Base-by-base conservation (phyloP, 2,329 filamentous ascomycete species). In the Elsinoe arachidis region DNA sequence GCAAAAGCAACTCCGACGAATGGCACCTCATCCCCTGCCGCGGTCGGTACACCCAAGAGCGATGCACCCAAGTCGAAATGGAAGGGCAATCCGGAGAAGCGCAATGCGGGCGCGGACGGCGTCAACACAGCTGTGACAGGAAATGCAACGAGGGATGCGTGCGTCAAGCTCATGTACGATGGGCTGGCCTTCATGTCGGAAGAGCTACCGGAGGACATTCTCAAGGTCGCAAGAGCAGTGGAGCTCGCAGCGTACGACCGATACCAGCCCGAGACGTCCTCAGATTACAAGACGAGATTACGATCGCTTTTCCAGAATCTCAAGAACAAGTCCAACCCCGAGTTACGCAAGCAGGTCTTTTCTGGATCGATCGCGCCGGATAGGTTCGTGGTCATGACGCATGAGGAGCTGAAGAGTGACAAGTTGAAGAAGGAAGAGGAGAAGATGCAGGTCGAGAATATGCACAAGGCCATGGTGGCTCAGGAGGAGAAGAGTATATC, bases 401-500 rank as follows among this genome's bases (percentile, higher is more conserved):
- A 88, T 65, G 88, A 96, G 57, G 92, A 97, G 71, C 82, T 99
- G 69, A 95, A 95, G 76, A 93, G 88, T 49, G 86, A 85, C 52
- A 85, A 93, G 72, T 87, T 88, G 73, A 83, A 85, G 60, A 83
- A 83, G 65, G 82, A 86, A 68, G 90, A 96, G 64, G 76, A 81
- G 64, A 83, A 84, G 70, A 80, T 96, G 53, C 80, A 90, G 69
- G 84, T 88, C 73, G 90, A 96, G 74, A 99, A 99, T 73, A 91
- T 97, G 88, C 90, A 90, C 77, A 90, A 92, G 73, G 90, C 93
- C 1, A 95, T 97, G 84, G 91, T 95, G 10, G 88, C 92, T 58
- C 87, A 91, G 78, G 87, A 84, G 15, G 87, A 96, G 74, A 93
- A 90, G 80, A 91, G 87, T 69, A 90, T 96, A 74, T 90, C 86